Percentiles rank a stretch among this genome's conserved stretches.
These are phyloP conservation scores for Aspergillus diversus DNA, from an alignment of 495 filamentous ascomycete genomes.

Conservation along the genomic window DNA sequence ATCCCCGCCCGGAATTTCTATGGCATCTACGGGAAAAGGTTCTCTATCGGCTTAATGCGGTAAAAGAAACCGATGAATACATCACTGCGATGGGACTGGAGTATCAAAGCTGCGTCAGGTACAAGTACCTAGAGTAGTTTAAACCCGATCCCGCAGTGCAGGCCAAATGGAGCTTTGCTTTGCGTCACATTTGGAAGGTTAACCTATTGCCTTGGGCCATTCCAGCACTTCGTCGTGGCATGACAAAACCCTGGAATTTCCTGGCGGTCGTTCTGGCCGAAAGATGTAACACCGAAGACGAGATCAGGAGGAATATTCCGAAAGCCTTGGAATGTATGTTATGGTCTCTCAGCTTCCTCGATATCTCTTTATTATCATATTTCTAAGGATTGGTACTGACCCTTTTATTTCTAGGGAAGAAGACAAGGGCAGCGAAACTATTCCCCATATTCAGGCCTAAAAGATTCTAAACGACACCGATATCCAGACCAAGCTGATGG, in stretches of 20 bases:
- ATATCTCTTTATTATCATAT: too few relatives aligned
- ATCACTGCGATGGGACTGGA: neutral
- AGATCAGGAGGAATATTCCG: neutral
- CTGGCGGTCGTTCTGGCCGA: neutral
- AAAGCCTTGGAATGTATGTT: conserved; percentile 2
- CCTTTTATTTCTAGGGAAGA: neutral
- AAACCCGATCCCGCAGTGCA: neutral
- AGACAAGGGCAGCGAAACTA: too few relatives aligned
- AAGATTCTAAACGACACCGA: neutral
- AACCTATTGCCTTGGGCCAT: neutral
- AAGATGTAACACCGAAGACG: neutral
- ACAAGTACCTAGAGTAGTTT: neutral
- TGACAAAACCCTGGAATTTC: neutral
- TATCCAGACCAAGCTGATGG: neutral
- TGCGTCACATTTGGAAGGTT: neutral
- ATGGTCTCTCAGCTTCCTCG: too few relatives aligned
- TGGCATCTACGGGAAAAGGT: neutral
- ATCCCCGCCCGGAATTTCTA: neutral
- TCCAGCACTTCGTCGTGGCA: neutral
- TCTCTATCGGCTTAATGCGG: neutral
- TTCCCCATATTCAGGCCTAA: neutral
- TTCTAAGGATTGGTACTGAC: too few relatives aligned
- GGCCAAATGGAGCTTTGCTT: neutral
- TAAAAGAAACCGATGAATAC: neutral
- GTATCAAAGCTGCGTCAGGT: neutral